A percentile compares a stretch with the other conserved stretches of the same genome.
phyloP scores from a whole-genome alignment of 2,329 filamentous ascomycete genomes.

The Diaporthe velutina region DNA sequence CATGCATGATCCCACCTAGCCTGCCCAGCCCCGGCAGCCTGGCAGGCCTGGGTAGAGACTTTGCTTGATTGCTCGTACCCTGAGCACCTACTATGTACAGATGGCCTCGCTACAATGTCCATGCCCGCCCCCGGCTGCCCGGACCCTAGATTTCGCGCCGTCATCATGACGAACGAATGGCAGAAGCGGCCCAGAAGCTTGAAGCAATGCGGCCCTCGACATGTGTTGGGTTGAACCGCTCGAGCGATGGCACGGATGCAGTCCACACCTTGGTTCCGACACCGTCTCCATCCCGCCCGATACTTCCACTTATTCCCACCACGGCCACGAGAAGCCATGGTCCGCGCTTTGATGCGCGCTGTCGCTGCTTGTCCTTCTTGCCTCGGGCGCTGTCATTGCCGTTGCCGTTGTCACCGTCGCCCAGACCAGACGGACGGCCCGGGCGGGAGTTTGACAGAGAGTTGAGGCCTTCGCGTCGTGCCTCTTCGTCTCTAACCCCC shows the following conservation, averaged over 20 bases:
- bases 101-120: not conserved
- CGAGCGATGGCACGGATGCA: constrained; percentile 28
- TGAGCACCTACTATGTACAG: no score
- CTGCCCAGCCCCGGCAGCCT: not conserved
- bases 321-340: not conserved
- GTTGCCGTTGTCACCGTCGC: not conserved
- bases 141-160: constrained; percentile 25
- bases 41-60: not conserved
- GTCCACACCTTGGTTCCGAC: constrained; percentile 11
- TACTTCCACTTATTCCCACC: not conserved
- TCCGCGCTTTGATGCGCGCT: constrained; percentile 28
- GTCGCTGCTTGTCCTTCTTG: constrained; percentile 1
- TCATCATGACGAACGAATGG: constrained; percentile 19
- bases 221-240: constrained; percentile 25
- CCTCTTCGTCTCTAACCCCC: not conserved
- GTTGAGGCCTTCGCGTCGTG: constrained; percentile 6
- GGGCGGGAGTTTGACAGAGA: constrained; percentile 16
- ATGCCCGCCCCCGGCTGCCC: constrained; percentile 15
- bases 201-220: constrained; percentile 7
- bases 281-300: constrained; percentile 14
- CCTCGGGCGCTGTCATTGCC: constrained; percentile 13
- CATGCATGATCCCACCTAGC: constrained; percentile 8
- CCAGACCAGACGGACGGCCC: constrained; percentile 9
- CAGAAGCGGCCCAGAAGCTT: constrained; percentile 18
- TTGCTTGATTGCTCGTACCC: not conserved